These are phyloP conservation scores for Colletotrichum gigasporum DNA, from an alignment of 2,329 filamentous ascomycete genomes.

Conservation along the genomic window DNA sequence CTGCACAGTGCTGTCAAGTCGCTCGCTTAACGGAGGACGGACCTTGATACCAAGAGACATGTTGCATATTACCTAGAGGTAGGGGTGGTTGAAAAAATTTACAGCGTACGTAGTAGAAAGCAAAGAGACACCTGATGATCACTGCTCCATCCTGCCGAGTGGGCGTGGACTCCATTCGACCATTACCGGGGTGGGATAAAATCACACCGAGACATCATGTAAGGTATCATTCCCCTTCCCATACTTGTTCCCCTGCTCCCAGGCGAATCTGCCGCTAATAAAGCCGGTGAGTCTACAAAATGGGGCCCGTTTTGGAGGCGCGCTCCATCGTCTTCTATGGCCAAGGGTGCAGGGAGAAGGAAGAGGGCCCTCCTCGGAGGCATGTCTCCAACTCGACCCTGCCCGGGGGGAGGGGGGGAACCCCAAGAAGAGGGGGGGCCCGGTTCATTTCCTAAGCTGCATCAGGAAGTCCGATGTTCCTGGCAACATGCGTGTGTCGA, in stretches of 20 bases:
- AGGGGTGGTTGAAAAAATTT: background rate
- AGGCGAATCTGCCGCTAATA: background rate
- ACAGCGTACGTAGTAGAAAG: background rate
- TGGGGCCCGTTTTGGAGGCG: background rate
- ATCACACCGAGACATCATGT: conserved; percentile 11
- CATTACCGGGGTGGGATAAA: background rate
- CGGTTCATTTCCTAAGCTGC: conserved; percentile 17
- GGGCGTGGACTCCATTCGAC: background rate
- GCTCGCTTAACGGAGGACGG: background rate
- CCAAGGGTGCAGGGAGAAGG: conserved; percentile 2
- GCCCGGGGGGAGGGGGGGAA: background rate
- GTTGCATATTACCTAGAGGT: background rate
- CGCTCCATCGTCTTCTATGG: background rate
- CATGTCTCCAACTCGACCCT: conserved; percentile 12
- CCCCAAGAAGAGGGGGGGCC: no score
- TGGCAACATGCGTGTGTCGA: background rate
- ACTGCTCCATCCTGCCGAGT: background rate
- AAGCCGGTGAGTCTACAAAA: conserved; percentile 26
- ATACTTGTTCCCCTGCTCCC: background rate
- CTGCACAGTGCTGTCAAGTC: conserved; percentile 20
- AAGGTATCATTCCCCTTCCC: background rate
- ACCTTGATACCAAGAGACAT: background rate
- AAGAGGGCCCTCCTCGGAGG: background rate
- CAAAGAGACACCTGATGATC: conserved; percentile 5
- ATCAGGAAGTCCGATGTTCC: conserved; percentile 21